Conservation (phyloP, 768 basidiomycete genomes). For the Suillus weaverae region DNA sequence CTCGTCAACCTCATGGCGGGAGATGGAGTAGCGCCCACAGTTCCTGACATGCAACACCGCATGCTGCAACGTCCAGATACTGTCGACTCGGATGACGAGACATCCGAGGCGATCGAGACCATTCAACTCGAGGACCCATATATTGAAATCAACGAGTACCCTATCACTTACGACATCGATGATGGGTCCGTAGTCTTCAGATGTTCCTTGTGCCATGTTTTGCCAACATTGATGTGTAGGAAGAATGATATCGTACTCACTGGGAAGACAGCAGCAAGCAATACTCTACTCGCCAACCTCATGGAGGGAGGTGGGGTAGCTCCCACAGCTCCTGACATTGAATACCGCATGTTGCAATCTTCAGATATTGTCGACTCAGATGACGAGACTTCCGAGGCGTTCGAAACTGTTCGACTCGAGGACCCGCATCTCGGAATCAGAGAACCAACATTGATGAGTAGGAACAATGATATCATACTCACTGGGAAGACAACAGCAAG, state of each 20-base stretch:
- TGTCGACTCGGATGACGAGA: constrained; percentile 23
- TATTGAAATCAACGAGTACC: constrained; percentile 21
- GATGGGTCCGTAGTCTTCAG: neutral
- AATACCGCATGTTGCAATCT: constrained; percentile 30
- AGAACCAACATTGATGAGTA: neutral
- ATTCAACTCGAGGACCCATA: constrained; percentile 31
- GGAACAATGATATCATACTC: constrained; percentile 28
- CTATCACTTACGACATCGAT: neutral
- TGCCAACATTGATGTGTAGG: neutral
- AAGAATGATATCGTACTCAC: constrained; percentile 32
- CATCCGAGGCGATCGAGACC: constrained; percentile 31
- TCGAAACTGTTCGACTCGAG: constrained; percentile 26
- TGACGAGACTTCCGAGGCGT: constrained; percentile 19
- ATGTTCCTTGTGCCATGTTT: constrained; percentile 24
- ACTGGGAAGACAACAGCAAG: constrained; percentile 41
- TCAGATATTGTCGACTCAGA: constrained; percentile 28
- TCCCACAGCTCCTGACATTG: constrained; percentile 17
- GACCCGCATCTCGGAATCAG: constrained; percentile 21
- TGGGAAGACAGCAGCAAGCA: constrained; percentile 37
- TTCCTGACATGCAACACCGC: constrained; percentile 29
- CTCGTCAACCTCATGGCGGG: constrained; percentile 38
- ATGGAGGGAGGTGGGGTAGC: constrained; percentile 29
- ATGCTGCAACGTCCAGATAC: constrained; percentile 28
- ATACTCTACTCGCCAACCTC: constrained; percentile 35
- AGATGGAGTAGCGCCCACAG: constrained; percentile 26